Base-by-base conservation (phyloP, 371 early-diverging fungal genomes). In the Nosema bombycis region DNA sequence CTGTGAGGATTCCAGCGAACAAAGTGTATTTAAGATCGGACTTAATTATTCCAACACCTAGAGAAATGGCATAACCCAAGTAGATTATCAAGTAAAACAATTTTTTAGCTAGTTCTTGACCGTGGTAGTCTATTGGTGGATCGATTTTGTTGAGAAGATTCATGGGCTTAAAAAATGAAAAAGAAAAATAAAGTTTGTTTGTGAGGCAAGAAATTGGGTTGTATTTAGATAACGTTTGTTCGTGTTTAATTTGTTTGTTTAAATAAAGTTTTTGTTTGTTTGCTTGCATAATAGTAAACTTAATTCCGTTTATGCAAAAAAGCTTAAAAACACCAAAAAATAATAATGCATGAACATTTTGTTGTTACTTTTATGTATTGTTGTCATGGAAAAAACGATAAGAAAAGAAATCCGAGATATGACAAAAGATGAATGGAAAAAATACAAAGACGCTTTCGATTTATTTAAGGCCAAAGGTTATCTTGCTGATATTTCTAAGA, bases 101-200 rank as follows among this genome's bases (percentile, higher is more conserved):
- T 46, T 73, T 78, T 21, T 64, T 81, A 29, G 81, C 75, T 30
- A 80, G 46, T 18, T 83, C 69, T 62, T 86, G 87, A 10, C 85
- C 87, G 28, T 75, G 61, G 72, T 85, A 85, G 55, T 86, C 87
- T 23, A 83, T 76, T n/a, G 78, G 78, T 33, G 77, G 80, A 69
- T 84, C 78, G 14, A 83, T 38, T 34, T 80, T 84, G 15, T 70
- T 34, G 21, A 70, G 60, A 56, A 79, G 3, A 54, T 69, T 69
- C 2, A 36, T 15, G 14, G 67, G 67, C 54, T 10, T 69, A 54
- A 69, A 54, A 54, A 46, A 46, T n/a, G n/a, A n/a, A n/a, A n/a
- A n/a, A n/a, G n/a, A n/a, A n/a, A n/a, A n/a, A n/a, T n/a, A n/a
- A n/a, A n/a, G n/a, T n/a, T n/a, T n/a, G n/a, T n/a, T n/a, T n/a